phyloP scores from a whole-genome alignment of 2,329 filamentous ascomycete genomes.

The Exophiala sideris region DNA sequence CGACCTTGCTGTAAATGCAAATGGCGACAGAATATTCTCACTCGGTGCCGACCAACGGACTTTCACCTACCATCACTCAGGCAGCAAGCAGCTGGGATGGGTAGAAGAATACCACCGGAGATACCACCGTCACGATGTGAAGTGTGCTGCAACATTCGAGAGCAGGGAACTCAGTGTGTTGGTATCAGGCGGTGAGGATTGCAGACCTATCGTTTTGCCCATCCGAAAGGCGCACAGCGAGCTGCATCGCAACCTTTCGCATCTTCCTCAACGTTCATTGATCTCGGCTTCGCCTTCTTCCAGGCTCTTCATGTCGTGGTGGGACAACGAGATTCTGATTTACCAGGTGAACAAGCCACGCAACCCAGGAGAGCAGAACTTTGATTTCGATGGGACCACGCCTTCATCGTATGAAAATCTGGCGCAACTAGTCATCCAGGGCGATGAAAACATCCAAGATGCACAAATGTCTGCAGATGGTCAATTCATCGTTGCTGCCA shows the following conservation, averaged over 20 bases:
- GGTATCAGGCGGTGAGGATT: slow-evolving; percentile 88
- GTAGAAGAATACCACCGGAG: slow-evolving; percentile 78
- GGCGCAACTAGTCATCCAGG: slow-evolving; percentile 37
- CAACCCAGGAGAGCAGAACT: background rate
- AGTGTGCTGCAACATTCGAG: slow-evolving; percentile 88
- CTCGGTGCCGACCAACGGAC: slow-evolving; percentile 90
- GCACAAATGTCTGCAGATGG: slow-evolving; percentile 70
- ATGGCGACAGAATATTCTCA: slow-evolving; percentile 79
- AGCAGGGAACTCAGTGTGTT: slow-evolving; percentile 77
- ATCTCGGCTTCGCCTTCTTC: slow-evolving; percentile 69
- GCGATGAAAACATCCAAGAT: slow-evolving; percentile 79
- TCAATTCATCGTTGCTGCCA: slow-evolving; percentile 71
- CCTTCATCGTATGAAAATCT: slow-evolving; percentile 23
- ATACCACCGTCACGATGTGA: slow-evolving; percentile 92
- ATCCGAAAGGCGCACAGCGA: slow-evolving; percentile 62
- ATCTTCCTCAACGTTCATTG: slow-evolving; percentile 74
- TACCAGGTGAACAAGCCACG: slow-evolving; percentile 54
- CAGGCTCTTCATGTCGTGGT: slow-evolving; percentile 83
- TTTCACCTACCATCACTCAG: slow-evolving; percentile 66
- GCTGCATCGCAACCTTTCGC: slow-evolving; percentile 76
- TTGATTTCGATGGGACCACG: slow-evolving; percentile 1
- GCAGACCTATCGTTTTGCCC: slow-evolving; percentile 76
- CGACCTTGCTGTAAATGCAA: slow-evolving; percentile 75
- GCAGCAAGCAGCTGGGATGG: slow-evolving; percentile 63
- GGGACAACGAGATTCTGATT: slow-evolving; percentile 80